phyloP scores from a whole-genome alignment of 1,139 yeast species.

The Scheffersomyces insectosa region DNA sequence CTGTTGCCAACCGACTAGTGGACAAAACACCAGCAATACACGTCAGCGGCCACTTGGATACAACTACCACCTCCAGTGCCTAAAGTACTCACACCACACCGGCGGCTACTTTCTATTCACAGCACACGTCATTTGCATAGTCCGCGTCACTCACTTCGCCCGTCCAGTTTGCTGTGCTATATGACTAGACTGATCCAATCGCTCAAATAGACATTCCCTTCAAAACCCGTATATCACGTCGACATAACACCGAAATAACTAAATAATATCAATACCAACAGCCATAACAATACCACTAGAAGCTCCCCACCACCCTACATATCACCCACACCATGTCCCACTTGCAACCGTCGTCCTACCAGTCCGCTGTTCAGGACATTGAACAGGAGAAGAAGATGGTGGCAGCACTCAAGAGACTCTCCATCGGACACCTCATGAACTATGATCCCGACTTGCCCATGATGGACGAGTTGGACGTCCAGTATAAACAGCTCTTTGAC shows the following conservation, averaged over 20 bases:
- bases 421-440: slow-evolving; percentile 54
- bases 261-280: neutral
- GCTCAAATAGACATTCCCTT: too few relatives aligned
- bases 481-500: neutral
- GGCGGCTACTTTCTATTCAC: too few relatives aligned
- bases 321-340: too few relatives aligned
- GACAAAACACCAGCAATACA: too few relatives aligned
- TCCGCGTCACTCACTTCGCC: too few relatives aligned
- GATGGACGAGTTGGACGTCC: slow-evolving; percentile 33
- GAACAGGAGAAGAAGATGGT: slow-evolving; percentile 62
- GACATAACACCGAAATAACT: neutral
- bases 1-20: too few relatives aligned
- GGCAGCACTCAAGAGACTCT: slow-evolving; percentile 55
- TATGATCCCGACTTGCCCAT: slow-evolving; percentile 59
- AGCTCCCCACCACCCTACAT: slow-evolving; percentile 1
- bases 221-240: neutral
- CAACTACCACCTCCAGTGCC: too few relatives aligned
- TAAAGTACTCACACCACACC: too few relatives aligned
- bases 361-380: slow-evolving; percentile 48
- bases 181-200: too few relatives aligned
- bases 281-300: slow-evolving; percentile 2
- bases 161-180: too few relatives aligned
- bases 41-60: too few relatives aligned
- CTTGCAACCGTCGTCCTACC: slow-evolving; percentile 17
- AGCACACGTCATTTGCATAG: too few relatives aligned